These are phyloP conservation scores for Colletotrichum tofieldiae DNA, from an alignment of 2,329 filamentous ascomycete species.

Conservation along the genomic window DNA sequence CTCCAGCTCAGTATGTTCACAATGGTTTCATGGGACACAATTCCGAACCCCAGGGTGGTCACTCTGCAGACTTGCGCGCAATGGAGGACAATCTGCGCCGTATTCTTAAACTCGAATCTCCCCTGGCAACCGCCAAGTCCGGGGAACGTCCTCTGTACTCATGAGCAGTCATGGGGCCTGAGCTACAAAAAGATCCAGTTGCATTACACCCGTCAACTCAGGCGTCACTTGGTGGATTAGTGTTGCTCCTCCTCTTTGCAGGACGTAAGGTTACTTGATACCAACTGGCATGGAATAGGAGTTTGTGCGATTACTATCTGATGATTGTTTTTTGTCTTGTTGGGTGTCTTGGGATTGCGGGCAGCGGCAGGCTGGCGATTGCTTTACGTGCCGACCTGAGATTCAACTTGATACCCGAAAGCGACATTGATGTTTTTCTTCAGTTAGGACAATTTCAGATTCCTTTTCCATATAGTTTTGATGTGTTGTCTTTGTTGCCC, in stretches of 20 bases:
- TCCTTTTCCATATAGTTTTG: slow-evolving; percentile 19
- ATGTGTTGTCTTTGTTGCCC: slow-evolving; percentile 9
- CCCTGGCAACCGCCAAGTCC: slow-evolving; percentile 45
- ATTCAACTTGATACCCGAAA: slow-evolving; percentile 42
- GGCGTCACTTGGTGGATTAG: slow-evolving; percentile 6
- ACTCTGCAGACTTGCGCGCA: slow-evolving; percentile 58
- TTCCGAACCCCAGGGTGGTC: slow-evolving; percentile 33
- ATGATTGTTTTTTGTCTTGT: slow-evolving; percentile 32
- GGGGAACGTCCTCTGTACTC: slow-evolving; percentile 38
- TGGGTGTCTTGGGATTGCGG: slow-evolving; percentile 38
- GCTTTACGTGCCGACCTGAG: slow-evolving; percentile 32
- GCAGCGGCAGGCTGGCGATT: slow-evolving; percentile 25
- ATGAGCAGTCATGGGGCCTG: background rate
- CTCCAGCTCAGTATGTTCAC: slow-evolving; percentile 19
- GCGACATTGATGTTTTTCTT: slow-evolving; percentile 37
- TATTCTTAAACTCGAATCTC: slow-evolving; percentile 62
- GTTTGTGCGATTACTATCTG: slow-evolving; percentile 30
- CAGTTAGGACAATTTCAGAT: slow-evolving; percentile 35
- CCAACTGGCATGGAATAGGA: slow-evolving; percentile 21
- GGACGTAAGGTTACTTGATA: background rate
- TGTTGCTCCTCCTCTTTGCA: background rate
- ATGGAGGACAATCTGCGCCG: slow-evolving; percentile 70
- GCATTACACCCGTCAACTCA: background rate
- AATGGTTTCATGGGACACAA: slow-evolving; percentile 21
- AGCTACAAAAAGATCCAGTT: background rate